These are phyloP conservation scores for Marchantia polymorpha DNA, from an alignment of 225 moss, liverwort and hornwort genomes.

Conservation along the genomic window DNA sequence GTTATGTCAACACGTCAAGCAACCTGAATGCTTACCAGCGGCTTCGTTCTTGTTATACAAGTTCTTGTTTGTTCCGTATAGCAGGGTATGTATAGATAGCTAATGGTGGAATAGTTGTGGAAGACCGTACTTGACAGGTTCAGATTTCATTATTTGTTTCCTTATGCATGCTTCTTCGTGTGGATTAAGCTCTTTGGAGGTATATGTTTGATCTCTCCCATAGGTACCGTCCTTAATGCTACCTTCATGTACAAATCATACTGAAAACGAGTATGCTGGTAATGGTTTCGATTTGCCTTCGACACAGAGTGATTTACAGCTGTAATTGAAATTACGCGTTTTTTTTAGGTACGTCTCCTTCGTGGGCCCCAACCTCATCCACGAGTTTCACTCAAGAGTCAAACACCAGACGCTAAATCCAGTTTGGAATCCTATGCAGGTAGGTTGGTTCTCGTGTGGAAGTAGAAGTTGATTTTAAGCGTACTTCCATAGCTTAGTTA, in stretches of 20 bases:
- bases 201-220: too few relatives aligned
- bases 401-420: constrained; percentile 94
- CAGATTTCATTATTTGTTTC: too few relatives aligned
- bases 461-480: neutral
- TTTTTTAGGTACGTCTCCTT: constrained; percentile 63
- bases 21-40: too few relatives aligned
- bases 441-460: constrained; percentile 1
- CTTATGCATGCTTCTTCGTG: too few relatives aligned
- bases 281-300: neutral
- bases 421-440: constrained; percentile 80
- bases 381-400: constrained; percentile 85
- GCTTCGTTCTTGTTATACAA: too few relatives aligned
- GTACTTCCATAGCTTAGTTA: neutral
- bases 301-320: neutral
- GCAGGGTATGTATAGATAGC: too few relatives aligned
- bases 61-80: too few relatives aligned
- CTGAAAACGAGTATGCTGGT: neutral
- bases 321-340: neutral
- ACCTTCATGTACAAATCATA: neutral
- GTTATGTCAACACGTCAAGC: too few relatives aligned
- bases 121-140: too few relatives aligned
- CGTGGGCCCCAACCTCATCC: constrained; percentile 85
- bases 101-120: too few relatives aligned
- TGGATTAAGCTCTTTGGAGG: too few relatives aligned
- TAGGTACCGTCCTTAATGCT: too few relatives aligned